Percentiles rank a stretch among this genome's conserved stretches.
These are phyloP conservation scores for Angomonas deanei DNA, from an alignment of 208 protist species.

Conservation along the genomic window DNA sequence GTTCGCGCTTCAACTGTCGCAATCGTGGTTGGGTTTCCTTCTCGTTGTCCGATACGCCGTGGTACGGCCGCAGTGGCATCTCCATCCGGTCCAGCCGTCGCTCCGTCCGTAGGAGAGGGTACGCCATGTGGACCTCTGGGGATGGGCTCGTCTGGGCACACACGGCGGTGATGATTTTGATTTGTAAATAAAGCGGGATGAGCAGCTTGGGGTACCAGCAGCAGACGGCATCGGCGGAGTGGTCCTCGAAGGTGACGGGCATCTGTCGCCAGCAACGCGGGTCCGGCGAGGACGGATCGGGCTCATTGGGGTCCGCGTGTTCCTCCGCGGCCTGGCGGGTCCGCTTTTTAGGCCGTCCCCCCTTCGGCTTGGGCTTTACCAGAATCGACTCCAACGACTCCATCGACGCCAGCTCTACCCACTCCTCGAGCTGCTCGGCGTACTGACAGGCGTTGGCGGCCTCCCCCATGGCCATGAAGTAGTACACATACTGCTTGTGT, in stretches of 20 bases:
- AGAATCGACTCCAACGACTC: constrained; percentile 9
- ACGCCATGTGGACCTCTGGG: neutral
- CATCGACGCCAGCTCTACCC: constrained; percentile 11
- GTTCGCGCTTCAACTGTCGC: neutral
- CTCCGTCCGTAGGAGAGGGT: neutral
- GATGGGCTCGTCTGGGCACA: neutral
- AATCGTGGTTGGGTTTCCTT: too few species aligned
- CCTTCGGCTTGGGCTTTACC: neutral
- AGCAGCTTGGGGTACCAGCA: neutral
- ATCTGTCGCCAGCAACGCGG: neutral
- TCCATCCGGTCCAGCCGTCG: neutral
- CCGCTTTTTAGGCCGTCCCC: too few species aligned
- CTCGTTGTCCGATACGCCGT: neutral
- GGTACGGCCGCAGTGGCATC: neutral
- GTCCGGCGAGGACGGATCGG: too few species aligned
- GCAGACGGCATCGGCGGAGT: neutral
- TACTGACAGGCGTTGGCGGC: constrained; percentile 17
- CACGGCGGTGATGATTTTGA: neutral
- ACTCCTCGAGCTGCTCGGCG: constrained; percentile 7
- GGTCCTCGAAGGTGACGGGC: neutral
- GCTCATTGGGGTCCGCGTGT: neutral
- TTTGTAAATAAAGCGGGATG: neutral
- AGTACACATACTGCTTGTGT: constrained; percentile 30
- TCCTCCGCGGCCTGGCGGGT: too few species aligned
- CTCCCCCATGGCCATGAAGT: constrained; percentile 41